Base-by-base conservation (phyloP, 495 filamentous ascomycete species). In the Cercophora sp. region DNA sequence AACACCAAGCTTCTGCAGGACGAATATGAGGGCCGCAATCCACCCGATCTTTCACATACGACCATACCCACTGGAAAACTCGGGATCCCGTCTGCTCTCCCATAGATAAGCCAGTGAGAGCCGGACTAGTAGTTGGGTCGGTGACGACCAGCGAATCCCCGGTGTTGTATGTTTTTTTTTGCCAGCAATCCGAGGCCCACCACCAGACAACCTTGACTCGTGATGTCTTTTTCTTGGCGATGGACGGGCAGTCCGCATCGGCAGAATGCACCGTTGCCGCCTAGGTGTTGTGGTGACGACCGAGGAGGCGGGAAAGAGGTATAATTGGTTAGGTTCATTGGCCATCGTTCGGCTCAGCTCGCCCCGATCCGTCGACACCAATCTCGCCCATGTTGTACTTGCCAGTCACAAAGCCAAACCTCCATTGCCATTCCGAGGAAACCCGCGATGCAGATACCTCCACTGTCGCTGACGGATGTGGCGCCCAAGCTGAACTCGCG, bases 391-490 rank as follows among this genome's bases (percentile, higher is more conserved):
- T 81, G 82, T 18, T 59, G 66, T 48, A 91, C 84, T 68, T 96
- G 91, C 78, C 82, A 94, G 39, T 76, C 73, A 66, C 93, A 98
- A 26, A 98, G 67, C 69, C 77, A 79, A 6, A 85, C 79, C 72
- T 96, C 92, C 70, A 96, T 76, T n/a, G 68, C 78, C 84, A 96
- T 87, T 41, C 89, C 81, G 1, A 96, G 40, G 36, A 98, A 88
- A 0, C 89, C 87, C 1, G 93, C 92, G 22, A 96, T 78, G 64
- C 87, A 95, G 35, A 98, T 94, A 0, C 93, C 93, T 0, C 73
- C 92, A 24, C 86, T 89, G 66, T 98, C 93, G 66, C 89, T 94
- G 34, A 96, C 93, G 37, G 86, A 95, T 15, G 88, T 90, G 0
- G 91, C 93, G 2, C 86, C 84, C 2, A 98, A 72, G 40, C 87